Conservation (phyloP, 371 early-diverging fungal genomes). For the Mucor circinelloides region DNA sequence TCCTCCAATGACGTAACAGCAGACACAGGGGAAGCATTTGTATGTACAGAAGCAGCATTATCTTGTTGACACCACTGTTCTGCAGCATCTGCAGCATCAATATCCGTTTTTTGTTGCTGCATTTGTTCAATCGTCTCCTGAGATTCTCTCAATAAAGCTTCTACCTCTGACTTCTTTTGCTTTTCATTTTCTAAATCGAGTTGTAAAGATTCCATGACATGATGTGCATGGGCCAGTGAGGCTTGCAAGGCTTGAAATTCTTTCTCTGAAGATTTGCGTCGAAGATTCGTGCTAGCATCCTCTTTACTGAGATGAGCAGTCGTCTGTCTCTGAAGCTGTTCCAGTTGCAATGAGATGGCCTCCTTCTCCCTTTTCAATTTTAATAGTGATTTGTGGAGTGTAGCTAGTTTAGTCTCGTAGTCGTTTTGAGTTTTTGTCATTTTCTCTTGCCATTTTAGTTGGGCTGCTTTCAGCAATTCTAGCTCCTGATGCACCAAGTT, state of each 20-base stretch:
- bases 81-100: not conserved
- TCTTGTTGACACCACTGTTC: constrained; percentile 7
- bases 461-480: constrained; percentile 21
- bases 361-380: constrained; percentile 25
- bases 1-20: constrained; percentile 1
- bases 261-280: constrained; percentile 5
- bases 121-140: constrained; percentile 54
- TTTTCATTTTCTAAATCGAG: constrained; percentile 31
- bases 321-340: not conserved
- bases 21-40: not conserved
- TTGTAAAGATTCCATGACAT: constrained; percentile 21
- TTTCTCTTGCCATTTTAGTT: constrained; percentile 18
- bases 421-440: constrained; percentile 17
- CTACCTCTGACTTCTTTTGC: constrained; percentile 44
- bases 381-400: constrained; percentile 18
- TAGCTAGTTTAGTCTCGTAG: constrained; percentile 23
- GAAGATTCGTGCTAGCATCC: constrained; percentile 1
- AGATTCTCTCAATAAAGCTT: constrained; percentile 47
- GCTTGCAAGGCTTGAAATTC: constrained; percentile 15
- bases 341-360: constrained; percentile 3
- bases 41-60: not conserved
- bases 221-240: constrained; percentile 21
- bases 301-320: not conserved
- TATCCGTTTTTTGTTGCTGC: not conserved
- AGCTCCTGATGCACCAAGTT: constrained; percentile 51